Percentiles rank a stretch among this genome's conserved stretches.
Evolutionary conservation across 2,329 filamentous ascomycete species (phyloP).

Genomic region (Sporothrix phasma): DNA sequence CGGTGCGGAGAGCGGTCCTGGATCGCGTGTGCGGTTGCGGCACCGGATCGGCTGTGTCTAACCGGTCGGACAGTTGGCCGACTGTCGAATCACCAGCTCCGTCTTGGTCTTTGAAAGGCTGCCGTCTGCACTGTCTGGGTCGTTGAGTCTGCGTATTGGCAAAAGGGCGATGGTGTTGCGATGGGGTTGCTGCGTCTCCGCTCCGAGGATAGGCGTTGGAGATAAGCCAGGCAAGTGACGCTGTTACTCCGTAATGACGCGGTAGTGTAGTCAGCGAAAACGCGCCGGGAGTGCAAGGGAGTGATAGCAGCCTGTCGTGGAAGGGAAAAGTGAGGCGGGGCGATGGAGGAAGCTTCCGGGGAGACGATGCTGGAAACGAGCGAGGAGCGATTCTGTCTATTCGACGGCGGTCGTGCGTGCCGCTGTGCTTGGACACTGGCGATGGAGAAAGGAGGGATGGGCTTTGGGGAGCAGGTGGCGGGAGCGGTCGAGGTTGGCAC

Average conservation of each 20-base stretch:
- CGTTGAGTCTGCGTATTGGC: neutral
- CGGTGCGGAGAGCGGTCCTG: neutral
- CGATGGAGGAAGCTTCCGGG: neutral
- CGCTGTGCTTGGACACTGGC: neutral
- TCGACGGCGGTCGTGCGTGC: constrained; percentile 2
- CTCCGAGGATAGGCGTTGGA: constrained; percentile 2
- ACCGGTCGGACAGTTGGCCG: neutral
- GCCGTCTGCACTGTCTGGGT: neutral
- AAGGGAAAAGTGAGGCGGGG: neutral
- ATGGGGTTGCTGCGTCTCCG: neutral
- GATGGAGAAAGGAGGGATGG: neutral
- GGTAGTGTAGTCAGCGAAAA: neutral
- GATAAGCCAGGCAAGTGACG: neutral
- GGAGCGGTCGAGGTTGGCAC: neutral
- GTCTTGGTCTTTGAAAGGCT: neutral
- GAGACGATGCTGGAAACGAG: neutral
- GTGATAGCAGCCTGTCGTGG: neutral
- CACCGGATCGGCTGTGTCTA: neutral
- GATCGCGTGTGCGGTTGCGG: neutral
- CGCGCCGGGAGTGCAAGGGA: neutral
- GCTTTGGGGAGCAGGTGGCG: neutral
- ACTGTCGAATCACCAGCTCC: neutral
- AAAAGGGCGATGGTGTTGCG: neutral
- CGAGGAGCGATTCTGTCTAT: neutral
- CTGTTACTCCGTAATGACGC: too few relatives aligned